These are phyloP conservation scores for Metrosideros polymorpha DNA, from an alignment of 441 rosid genomes.

Conservation along the genomic window DNA sequence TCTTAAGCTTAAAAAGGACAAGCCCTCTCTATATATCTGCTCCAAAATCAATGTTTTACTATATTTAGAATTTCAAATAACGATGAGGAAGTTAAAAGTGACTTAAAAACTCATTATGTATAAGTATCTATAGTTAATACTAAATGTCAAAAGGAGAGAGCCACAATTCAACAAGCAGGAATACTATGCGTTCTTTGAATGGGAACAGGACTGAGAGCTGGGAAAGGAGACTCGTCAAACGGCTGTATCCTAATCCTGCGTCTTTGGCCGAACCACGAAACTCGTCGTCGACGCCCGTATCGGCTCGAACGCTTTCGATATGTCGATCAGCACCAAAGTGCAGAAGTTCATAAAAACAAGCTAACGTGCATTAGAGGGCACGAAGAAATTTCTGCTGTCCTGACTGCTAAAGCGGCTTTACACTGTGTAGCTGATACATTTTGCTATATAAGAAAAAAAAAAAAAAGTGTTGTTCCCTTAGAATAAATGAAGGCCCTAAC, in stretches of 20 bases:
- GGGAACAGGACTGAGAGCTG: neutral
- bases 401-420: neutral
- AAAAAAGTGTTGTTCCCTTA: neutral
- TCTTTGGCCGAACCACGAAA: neutral
- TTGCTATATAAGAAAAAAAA: neutral
- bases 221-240: neutral
- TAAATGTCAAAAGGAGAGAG: no score
- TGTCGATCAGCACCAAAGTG: neutral
- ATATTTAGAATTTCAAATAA: neutral
- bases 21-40: neutral
- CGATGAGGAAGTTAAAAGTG: neutral
- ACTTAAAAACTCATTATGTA: no score
- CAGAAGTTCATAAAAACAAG: neutral
- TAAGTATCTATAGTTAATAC: no score
- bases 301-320: no score
- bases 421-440: neutral
- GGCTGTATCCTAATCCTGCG: neutral
- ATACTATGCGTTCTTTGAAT: neutral
- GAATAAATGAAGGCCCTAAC: neutral
- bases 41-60: neutral
- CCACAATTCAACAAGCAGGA: neutral
- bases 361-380: neutral
- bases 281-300: no score
- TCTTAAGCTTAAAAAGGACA: neutral
- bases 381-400: neutral